Evolutionary conservation across 805 yeast genomes (phyloP), one percentile per base, ranked within the genome.

Genomic region (Candida ovalis): DNA sequence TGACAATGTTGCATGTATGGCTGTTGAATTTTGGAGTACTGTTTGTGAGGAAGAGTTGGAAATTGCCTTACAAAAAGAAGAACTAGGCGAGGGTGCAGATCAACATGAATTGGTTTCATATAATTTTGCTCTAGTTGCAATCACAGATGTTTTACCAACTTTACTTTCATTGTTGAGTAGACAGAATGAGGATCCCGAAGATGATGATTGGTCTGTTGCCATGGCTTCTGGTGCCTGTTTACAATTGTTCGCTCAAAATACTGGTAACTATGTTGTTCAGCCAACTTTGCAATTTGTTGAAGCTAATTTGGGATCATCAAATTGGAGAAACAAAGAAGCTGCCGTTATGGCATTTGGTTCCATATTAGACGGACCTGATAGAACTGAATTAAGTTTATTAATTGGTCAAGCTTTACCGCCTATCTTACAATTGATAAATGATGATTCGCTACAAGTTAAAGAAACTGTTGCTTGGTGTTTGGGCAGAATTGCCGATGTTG

Each of bases 321-420:
- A 74, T 49, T 94, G 99, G 99, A 81, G 94, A 68, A 71, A 80
- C 47, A 84, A 96, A 60, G 99, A 94, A 71, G 98, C 98, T 23
- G 96, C 98, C 1, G 97, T 94, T 5, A 94, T 94, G 99, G 97
- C 99, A 0, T 94, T 94, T 65, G 99, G 99, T 30, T 90, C 97
- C 12, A 88, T 94, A 50, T 76, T 94, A 59, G 98, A 90, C 59
- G 99, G 99, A 19, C 97, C 97, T 27, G 91, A 87, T 53, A 78
- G 81, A 45, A 80, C 77, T 2, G 84, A 85, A 60, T 73, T 89
- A 59, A 79, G 79, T 44, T 68, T 70, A 7, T 76, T 90, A 45
- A 84, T 92, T 52, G 80, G 77, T 30, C 92, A 88, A 72, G 97
- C 98, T 2, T 73, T 94, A 53, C 79, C 78, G 30, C 89, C 97